phyloP scores from a whole-genome alignment of 352 stramenopile species.

The Phytophthora lateralis region DNA sequence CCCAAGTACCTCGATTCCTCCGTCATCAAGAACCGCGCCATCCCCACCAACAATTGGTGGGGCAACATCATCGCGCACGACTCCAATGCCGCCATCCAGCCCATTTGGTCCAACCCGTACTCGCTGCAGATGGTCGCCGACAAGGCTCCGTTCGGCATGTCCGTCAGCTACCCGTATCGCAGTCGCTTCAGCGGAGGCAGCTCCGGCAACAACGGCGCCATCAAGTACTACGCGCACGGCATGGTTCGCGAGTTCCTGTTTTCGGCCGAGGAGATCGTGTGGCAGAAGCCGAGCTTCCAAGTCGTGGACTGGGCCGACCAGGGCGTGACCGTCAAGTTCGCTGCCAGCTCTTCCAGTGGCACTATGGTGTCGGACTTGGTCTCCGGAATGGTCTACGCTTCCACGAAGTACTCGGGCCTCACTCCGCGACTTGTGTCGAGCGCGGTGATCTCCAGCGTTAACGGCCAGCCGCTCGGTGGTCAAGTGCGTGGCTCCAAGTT shows the following conservation, averaged over 20 bases:
- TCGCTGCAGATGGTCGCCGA: constrained; percentile 46
- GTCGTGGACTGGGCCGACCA: constrained; percentile 64
- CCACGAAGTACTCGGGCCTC: constrained; percentile 51
- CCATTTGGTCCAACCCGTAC: constrained; percentile 70
- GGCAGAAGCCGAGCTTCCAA: constrained; percentile 50
- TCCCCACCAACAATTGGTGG: constrained; percentile 80
- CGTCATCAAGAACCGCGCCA: constrained; percentile 48
- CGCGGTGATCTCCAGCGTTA: constrained; percentile 51
- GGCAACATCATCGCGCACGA: constrained; percentile 69
- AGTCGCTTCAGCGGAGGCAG: constrained; percentile 55
- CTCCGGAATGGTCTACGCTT: constrained; percentile 69
- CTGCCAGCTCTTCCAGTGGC: constrained; percentile 23
- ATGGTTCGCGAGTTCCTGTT: constrained; percentile 59
- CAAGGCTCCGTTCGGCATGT: constrained; percentile 53
- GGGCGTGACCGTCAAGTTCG: constrained; percentile 57
- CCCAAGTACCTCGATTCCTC: constrained; percentile 57
- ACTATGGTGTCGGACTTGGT: constrained; percentile 58
- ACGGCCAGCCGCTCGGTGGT: constrained; percentile 36
- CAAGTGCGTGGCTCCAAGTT: constrained; percentile 50
- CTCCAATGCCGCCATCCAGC: constrained; percentile 39
- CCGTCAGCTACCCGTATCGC: constrained; percentile 58
- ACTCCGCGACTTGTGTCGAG: constrained; percentile 47
- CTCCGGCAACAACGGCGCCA: constrained; percentile 56
- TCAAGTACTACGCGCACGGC: constrained; percentile 63
- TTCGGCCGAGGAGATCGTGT: constrained; percentile 51